These are phyloP conservation scores for Agrocybe pediades DNA, from an alignment of 768 basidiomycete genomes.

Conservation along the genomic window DNA sequence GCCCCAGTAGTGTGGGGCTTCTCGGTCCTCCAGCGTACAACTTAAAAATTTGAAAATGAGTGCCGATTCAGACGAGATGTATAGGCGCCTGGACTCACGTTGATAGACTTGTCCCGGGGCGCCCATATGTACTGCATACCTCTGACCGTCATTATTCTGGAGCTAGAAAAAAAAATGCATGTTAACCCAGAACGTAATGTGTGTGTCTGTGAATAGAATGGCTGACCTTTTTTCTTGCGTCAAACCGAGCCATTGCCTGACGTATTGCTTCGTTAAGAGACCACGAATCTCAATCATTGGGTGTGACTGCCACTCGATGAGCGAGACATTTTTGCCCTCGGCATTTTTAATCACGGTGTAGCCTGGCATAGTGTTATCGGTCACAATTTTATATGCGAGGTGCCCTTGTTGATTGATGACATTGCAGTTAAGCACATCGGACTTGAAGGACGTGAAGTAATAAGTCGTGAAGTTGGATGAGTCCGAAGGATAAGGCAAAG, in stretches of 20 bases:
- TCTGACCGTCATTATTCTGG: constrained; percentile 52
- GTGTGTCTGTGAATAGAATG: not conserved
- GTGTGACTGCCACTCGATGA: constrained; percentile 58
- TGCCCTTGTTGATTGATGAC: constrained; percentile 54
- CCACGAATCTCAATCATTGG: constrained; percentile 56
- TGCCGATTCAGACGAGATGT: constrained; percentile 1
- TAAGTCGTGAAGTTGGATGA: constrained; percentile 38
- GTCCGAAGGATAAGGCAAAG: constrained; percentile 54
- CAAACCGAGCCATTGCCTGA: constrained; percentile 56
- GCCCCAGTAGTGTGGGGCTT: constrained; percentile 44
- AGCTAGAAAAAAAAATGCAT: constrained; percentile 27
- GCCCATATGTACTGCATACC: constrained; percentile 57
- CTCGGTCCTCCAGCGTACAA: constrained; percentile 43
- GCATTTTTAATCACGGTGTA: constrained; percentile 56
- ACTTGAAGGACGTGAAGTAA: constrained; percentile 51
- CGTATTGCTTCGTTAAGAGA: constrained; percentile 46
- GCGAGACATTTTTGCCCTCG: constrained; percentile 47
- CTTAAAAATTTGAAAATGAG: constrained; percentile 29
- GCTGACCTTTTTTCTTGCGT: constrained; percentile 46
- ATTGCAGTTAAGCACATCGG: constrained; percentile 54
- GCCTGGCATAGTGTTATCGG: constrained; percentile 49
- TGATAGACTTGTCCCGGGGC: constrained; percentile 53
- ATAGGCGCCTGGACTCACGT: constrained; percentile 37
- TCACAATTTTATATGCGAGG: constrained; percentile 49
- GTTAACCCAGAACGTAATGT: constrained; percentile 3